A percentile compares a stretch with the other conserved stretches of the same genome.
phyloP scores from a whole-genome alignment of 2,329 filamentous ascomycete genomes.

The Colletotrichum tropicicola region DNA sequence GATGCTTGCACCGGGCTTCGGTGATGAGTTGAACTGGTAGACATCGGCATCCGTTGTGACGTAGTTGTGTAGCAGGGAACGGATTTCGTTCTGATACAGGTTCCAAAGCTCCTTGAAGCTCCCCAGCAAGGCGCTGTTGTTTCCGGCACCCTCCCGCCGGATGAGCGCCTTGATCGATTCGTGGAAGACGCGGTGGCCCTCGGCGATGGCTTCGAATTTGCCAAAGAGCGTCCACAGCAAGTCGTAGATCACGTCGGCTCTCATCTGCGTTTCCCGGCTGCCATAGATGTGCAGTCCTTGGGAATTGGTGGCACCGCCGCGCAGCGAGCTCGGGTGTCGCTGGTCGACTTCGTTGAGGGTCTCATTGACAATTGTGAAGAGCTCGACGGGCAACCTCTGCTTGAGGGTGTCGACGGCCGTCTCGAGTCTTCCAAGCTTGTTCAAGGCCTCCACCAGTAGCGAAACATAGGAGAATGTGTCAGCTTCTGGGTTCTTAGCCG shows the following conservation, averaged over 20 bases:
- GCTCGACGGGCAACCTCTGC: conserved; percentile 89
- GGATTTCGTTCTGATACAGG: conserved; percentile 96
- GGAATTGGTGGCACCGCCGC: conserved; percentile 61
- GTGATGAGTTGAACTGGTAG: conserved; percentile 68
- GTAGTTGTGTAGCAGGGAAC: conserved; percentile 93
- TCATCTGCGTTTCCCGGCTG: conserved; percentile 77
- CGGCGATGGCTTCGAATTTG: conserved; percentile 96
- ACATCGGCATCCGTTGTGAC: conserved; percentile 89
- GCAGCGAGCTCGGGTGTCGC: conserved; percentile 84
- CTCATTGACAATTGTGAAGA: conserved; percentile 93
- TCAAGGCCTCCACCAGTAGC: conserved; percentile 86
- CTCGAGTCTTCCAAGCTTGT: conserved; percentile 88
- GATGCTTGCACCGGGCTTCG: conserved; percentile 54
- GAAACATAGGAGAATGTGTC: conserved; percentile 96
- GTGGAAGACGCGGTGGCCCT: conserved; percentile 92
- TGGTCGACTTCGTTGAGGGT: conserved; percentile 94
- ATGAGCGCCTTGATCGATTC: conserved; percentile 90
- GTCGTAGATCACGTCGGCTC: conserved; percentile 88
- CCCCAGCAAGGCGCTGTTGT: conserved; percentile 75
- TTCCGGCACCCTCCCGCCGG: conserved; percentile 76
- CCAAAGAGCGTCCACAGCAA: conserved; percentile 92
- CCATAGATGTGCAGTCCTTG: conserved; percentile 71
- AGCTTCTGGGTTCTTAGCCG: conserved; percentile 90
- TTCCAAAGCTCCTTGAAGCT: conserved; percentile 99
- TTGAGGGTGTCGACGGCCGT: conserved; percentile 90